Conservation (phyloP, 495 filamentous ascomycete species). For the Podospora pseudocomata region DNA sequence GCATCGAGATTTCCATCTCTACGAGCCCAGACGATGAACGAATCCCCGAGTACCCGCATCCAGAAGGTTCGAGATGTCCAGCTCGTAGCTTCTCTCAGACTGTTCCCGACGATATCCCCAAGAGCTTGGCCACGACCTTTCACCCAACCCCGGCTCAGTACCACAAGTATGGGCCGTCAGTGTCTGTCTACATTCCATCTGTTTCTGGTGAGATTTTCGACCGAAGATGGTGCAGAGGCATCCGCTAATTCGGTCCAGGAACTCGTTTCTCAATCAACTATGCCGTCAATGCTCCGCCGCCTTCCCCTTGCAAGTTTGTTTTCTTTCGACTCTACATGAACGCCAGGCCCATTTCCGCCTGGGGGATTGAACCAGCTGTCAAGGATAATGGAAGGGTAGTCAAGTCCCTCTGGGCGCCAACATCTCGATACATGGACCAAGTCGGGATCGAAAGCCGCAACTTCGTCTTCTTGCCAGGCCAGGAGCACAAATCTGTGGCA, state of each 20-base stretch:
- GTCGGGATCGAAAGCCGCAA: slow-evolving; percentile 40
- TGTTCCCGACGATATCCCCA: not conserved
- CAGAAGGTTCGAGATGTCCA: slow-evolving; percentile 43
- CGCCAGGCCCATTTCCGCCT: slow-evolving; percentile 42
- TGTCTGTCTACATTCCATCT: slow-evolving; percentile 51
- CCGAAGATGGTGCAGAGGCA: too few relatives aligned
- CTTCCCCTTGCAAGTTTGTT: slow-evolving; percentile 35
- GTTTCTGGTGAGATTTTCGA: slow-evolving; percentile 37
- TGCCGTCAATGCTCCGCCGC: slow-evolving; percentile 28
- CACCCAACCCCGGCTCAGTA: slow-evolving; percentile 14
- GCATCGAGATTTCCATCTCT: slow-evolving; percentile 42
- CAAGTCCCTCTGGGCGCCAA: slow-evolving; percentile 44
- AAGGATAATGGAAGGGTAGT: slow-evolving; percentile 35
- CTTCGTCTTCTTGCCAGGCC: slow-evolving; percentile 40
- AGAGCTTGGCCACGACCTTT: slow-evolving; percentile 22
- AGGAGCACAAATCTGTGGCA: slow-evolving; percentile 35
- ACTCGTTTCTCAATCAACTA: slow-evolving; percentile 47
- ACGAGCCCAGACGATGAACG: slow-evolving; percentile 28
- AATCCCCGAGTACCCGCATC: slow-evolving; percentile 50
- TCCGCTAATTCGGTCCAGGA: slow-evolving; percentile 29
- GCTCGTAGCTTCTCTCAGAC: not conserved
- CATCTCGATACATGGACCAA: slow-evolving; percentile 19
- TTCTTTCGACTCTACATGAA: slow-evolving; percentile 54
- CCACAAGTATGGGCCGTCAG: slow-evolving; percentile 37
- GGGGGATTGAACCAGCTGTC: slow-evolving; percentile 41